Base-by-base conservation (phyloP, 371 early-diverging fungal species). In the Chytridium lagenaria region DNA sequence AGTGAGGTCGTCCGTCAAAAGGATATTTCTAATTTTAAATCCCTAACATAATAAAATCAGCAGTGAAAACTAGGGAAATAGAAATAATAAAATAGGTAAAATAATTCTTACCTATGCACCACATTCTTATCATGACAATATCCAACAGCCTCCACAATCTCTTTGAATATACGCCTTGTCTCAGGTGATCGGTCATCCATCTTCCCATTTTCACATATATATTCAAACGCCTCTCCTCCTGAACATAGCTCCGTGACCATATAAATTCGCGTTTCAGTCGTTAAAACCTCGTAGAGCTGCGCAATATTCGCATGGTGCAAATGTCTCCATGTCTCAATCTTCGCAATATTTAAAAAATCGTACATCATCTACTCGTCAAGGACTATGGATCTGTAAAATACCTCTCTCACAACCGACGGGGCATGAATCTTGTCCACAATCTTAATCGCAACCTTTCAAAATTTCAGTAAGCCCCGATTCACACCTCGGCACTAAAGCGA, bases 291-390 rank as follows among this genome's bases (percentile, higher is more conserved):
- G 72, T 92, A 90, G 0, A 97, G 84, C 57, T 92, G 90, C 26
- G 93, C 90, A 59, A 97, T 92, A 80, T 95, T 92, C 2, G 92
- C 90, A 70, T 95, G 94, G 50, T 87, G 86, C 40, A 98, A 79
- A 65, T 91, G 89, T 12, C 94, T 92, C 85, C 94, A 92, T 51
- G 94, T 92, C 68, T 94, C 91, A 59, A 96, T 92, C 85, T 82
- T 34, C n/a, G 5, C 12, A 52, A 52, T 15, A 52, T 5, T 26
- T 10, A 52, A n/a, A 26, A 52, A 5, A n/a, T 7, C 5, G 7
- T 10, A 15, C 23, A 52, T 5, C 5, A 40, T 66, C 30, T 1
- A 30, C 3, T 70, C 12, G 31, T 31, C 39, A 64, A 52, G 7
- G 19, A 44, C 7, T 44, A 19, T 44, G 40, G 19, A 26, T 28